phyloP scores from a whole-genome alignment of 345 rosid genomes.

The Carallia brachiata region DNA sequence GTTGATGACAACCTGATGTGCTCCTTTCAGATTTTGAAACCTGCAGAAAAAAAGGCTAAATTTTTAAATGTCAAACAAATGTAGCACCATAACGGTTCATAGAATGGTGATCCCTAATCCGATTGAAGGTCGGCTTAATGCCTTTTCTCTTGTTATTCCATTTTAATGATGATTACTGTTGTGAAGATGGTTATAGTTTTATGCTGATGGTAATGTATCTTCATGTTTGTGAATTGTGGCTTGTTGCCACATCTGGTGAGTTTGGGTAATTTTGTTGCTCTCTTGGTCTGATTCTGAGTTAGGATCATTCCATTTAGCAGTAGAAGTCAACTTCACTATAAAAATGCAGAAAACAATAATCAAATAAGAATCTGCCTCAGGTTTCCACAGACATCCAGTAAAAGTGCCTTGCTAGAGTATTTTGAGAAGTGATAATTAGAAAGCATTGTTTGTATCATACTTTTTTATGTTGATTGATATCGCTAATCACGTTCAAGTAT shows the following conservation, averaged over 20 bases:
- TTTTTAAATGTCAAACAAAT: constrained; percentile 49
- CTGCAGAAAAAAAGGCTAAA: constrained; percentile 51
- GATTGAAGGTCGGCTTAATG: constrained; percentile 32
- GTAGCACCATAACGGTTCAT: background rate
- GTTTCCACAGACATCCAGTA: background rate
- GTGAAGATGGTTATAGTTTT: background rate
- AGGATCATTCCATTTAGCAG: background rate
- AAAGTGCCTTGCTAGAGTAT: background rate
- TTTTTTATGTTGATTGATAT: no score
- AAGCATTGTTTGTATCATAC: no score
- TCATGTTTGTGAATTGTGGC: background rate
- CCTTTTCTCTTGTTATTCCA: background rate
- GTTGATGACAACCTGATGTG: constrained; percentile 85
- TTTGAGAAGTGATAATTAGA: no score
- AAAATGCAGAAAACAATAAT: background rate
- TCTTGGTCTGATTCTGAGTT: background rate
- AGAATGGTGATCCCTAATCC: background rate
- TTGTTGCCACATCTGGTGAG: background rate
- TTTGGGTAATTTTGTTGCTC: background rate
- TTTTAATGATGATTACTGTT: background rate
- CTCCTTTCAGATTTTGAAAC: constrained; percentile 95
- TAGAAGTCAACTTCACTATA: background rate
- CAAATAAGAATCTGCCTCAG: background rate
- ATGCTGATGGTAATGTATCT: background rate
- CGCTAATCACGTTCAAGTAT: no score